Evolutionary conservation across 176 grass and related monocot genomes (phyloP).

Genomic region (Oropetium thomaeum): DNA sequence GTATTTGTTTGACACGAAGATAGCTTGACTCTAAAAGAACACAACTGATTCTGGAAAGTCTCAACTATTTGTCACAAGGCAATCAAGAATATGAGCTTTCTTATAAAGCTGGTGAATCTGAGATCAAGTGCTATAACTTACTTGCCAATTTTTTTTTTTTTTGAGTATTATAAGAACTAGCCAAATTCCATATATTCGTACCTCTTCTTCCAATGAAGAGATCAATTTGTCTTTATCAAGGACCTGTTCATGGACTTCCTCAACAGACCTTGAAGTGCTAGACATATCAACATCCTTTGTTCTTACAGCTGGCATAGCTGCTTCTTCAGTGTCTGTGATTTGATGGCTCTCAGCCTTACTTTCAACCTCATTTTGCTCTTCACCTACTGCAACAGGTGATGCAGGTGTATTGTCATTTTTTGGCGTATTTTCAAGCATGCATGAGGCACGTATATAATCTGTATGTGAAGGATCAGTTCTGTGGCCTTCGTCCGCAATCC

Average conservation of each 20-base stretch:
- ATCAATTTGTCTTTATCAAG: slow-evolving; percentile 60
- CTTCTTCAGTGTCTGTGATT: slow-evolving; percentile 20
- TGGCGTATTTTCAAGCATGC: slow-evolving; percentile 21
- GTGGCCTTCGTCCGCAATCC: slow-evolving; percentile 25
- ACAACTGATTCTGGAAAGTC: neutral
- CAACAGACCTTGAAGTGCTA: slow-evolving; percentile 32
- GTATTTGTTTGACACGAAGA: slow-evolving; percentile 1
- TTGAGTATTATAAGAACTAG: neutral
- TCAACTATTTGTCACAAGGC: neutral
- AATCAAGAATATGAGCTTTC: neutral
- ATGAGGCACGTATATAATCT: slow-evolving; percentile 4
- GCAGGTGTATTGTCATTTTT: slow-evolving; percentile 23
- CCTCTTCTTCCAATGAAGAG: slow-evolving; percentile 79
- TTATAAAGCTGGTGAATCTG: slow-evolving; percentile 2
- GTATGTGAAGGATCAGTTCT: slow-evolving; percentile 13
- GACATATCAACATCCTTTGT: slow-evolving; percentile 29
- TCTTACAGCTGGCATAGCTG: slow-evolving; percentile 20
- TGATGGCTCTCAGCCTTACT: slow-evolving; percentile 34
- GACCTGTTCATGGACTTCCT: slow-evolving; percentile 31
- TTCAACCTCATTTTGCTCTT: slow-evolving; percentile 19
- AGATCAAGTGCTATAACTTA: neutral
- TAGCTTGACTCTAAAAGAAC: slow-evolving; percentile 15
- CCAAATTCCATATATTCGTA: slow-evolving; percentile 28
- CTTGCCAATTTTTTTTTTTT: too few relatives aligned
- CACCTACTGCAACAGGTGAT: slow-evolving; percentile 18